phyloP scores from a whole-genome alignment of 169 alveolate species.

The Ichthyophthirius multifiliis region DNA sequence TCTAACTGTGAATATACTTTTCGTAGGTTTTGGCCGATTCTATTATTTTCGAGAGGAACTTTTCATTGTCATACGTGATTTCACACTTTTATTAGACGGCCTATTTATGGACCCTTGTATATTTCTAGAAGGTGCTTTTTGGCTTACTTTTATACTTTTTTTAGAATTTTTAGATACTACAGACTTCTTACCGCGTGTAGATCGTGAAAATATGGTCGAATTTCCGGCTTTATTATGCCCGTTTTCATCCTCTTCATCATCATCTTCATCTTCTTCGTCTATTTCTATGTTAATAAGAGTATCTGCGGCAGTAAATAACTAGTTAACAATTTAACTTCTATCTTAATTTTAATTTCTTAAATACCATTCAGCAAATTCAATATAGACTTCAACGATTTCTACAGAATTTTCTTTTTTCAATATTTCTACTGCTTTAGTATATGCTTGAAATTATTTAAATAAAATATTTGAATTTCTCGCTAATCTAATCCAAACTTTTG shows the following conservation, averaged over 20 bases:
- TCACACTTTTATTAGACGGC: slow-evolving; percentile 56
- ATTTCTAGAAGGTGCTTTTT: slow-evolving; percentile 46
- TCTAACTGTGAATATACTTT: slow-evolving; percentile 48
- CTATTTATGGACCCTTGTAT: slow-evolving; percentile 18
- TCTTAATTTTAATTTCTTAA: slow-evolving; percentile 74
- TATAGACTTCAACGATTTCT: slow-evolving; percentile 77
- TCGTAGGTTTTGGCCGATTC: slow-evolving; percentile 60
- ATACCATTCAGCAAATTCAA: slow-evolving; percentile 81
- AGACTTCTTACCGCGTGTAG: slow-evolving; percentile 42
- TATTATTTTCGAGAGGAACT: slow-evolving; percentile 14
- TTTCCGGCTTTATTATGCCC: too few relatives aligned
- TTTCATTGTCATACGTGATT: slow-evolving; percentile 30
- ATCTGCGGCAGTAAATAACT: slow-evolving; percentile 78
- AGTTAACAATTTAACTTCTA: slow-evolving; percentile 68
- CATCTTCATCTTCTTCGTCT: slow-evolving; percentile 82
- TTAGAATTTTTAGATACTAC: too few relatives aligned
- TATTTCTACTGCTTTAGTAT: slow-evolving; percentile 76
- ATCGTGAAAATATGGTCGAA: slow-evolving; percentile 61
- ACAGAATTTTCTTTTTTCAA: slow-evolving; percentile 79
- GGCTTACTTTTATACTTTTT: too few relatives aligned
- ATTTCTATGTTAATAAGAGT: slow-evolving; percentile 76
- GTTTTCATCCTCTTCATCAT: slow-evolving; percentile 52
- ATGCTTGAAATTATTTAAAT: slow-evolving; percentile 76
- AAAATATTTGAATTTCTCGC: slow-evolving; percentile 73
- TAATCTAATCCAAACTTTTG: slow-evolving; percentile 76